Percentiles rank a stretch among this genome's conserved stretches.
phyloP scores from a whole-genome alignment of 371 early-diverging fungal species.

The Syncephalastrum contaminatum region DNA sequence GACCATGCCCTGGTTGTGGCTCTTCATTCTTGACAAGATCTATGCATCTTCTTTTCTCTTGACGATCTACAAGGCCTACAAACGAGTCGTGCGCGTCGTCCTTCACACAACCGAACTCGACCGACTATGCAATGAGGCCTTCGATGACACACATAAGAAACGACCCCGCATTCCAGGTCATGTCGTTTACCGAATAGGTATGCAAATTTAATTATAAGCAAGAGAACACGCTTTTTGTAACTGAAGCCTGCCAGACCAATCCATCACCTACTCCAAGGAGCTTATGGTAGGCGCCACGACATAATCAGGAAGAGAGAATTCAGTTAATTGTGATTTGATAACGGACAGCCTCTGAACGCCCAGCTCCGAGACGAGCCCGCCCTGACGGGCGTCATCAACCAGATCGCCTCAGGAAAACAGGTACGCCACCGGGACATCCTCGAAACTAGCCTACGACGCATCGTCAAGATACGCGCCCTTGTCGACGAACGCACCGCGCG shows the following conservation, averaged over 20 bases:
- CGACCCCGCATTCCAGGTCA: slow-evolving; percentile 8
- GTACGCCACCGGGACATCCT: slow-evolving; percentile 52
- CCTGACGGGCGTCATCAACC: slow-evolving; percentile 32
- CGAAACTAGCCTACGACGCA: slow-evolving; percentile 55
- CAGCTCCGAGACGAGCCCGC: slow-evolving; percentile 52
- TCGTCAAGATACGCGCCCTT: slow-evolving; percentile 49
- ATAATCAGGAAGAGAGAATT: not conserved
- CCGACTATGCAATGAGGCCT: slow-evolving; percentile 53
- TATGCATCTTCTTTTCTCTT: slow-evolving; percentile 51
- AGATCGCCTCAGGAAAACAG: slow-evolving; percentile 50
- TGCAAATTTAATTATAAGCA: not conserved
- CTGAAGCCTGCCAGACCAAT: slow-evolving; percentile 36
- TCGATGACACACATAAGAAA: not conserved
- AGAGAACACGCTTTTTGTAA: not conserved
- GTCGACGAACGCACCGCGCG: not conserved
- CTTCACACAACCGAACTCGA: slow-evolving; percentile 65
- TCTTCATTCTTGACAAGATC: slow-evolving; percentile 50
- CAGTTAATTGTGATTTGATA: not conserved
- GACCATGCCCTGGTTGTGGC: slow-evolving; percentile 42
- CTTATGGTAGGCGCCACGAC: slow-evolving; percentile 28
- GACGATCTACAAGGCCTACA: slow-evolving; percentile 53
- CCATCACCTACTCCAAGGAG: slow-evolving; percentile 54
- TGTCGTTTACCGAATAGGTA: slow-evolving; percentile 21
- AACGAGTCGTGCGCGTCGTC: slow-evolving; percentile 44
- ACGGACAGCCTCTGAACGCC: slow-evolving; percentile 18